Evolutionary conservation across 2,329 filamentous ascomycete genomes (phyloP), one percentile per base, ranked within the genome.

Genomic region (Akanthomyces lecanii): DNA sequence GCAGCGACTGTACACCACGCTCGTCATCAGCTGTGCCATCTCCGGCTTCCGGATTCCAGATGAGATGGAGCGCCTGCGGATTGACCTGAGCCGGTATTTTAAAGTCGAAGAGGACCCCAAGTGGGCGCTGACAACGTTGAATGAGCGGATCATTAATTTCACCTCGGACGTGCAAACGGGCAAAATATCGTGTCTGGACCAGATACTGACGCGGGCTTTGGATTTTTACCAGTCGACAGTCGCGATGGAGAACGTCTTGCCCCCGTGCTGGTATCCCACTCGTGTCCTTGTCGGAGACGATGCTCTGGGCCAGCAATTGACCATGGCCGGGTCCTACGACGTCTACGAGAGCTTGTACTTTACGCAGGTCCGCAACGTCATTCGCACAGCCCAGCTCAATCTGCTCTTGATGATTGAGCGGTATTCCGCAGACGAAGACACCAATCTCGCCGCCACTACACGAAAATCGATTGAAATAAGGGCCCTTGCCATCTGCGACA

Each of bases 361-460:
- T 30, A 66, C 68, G 0, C 69, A 71, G 45, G 67, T 70, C 16
- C 58, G 64, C 28, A 70, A 71, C 40, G 67, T 66, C 2, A 53
- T 68, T 38, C 65, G 65, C 10, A 67, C 65, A 5, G 67, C 67
- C 53, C 68, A 65, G 8, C 60, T 71, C 3, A 64, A 68, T 16
- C 56, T 71, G 7, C 59, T 66, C 23, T 21, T 54, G 28, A 51
- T 66, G 21, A 62, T 65, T 21, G 38, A 55, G 40, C 42, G 21
- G 5, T 25, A 65, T 25, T 25, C 61, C 4, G 30, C 40, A 0
- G 48, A 21, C 4, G 12, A 53, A 2, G 28, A 45, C 2, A 28
- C 44, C 3, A 40, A 28, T 33, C 52, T 55, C 16, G 33, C 36
- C 25, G 44, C n/a, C 16, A 61, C 45, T 6, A 61, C 38, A 12